Base-by-base conservation (phyloP, 106 monocot species). In the Dendrobium catenatum region DNA sequence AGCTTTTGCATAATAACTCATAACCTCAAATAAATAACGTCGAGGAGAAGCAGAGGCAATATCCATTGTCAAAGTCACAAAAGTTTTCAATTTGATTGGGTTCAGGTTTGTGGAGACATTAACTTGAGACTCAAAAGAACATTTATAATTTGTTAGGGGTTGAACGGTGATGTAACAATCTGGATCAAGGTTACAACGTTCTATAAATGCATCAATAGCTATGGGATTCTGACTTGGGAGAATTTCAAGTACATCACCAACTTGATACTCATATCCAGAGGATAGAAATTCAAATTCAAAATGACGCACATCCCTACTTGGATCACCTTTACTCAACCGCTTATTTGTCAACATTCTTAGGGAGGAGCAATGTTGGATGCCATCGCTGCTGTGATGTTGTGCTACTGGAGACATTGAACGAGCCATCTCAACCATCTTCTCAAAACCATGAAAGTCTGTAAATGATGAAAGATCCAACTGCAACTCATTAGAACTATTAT, bases 21-120 rank as follows among this genome's bases (percentile, higher is more conserved):
- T 94, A 16, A 97, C 94, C 98, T 98, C 98, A 86, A 98, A 98
- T 74, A 95, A 98, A 90, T 91, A 93, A 31, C 95, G 93, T 48
- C 93, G 80, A 58, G 94, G 98, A 56, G 93, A 95, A 66, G 98
- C 93, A 59, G 98, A 98, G 78, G 92, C 81, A 61, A 98, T 75
- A 80, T 98, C 98, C 98, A 98, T 98, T 16, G 89, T 87, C 77
- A 91, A 55, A 24, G 89, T 86, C 56, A 98, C 90, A 85, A 91
- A 91, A 31, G 80, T 84, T 83, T 77, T 91, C 75, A 98, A 79
- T 77, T 88, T 92, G 55, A 95, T 80, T 61, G 84, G 77, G 15
- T 75, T 48, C 4, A 64, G n/a, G 9, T 75, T 48, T 3, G 56
- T 33, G 13, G 51, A 54, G 17, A 42, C 77, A 67, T 83, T 72